Conservation (phyloP, 257 asterid species). For the Przewalskia tangutica region DNA sequence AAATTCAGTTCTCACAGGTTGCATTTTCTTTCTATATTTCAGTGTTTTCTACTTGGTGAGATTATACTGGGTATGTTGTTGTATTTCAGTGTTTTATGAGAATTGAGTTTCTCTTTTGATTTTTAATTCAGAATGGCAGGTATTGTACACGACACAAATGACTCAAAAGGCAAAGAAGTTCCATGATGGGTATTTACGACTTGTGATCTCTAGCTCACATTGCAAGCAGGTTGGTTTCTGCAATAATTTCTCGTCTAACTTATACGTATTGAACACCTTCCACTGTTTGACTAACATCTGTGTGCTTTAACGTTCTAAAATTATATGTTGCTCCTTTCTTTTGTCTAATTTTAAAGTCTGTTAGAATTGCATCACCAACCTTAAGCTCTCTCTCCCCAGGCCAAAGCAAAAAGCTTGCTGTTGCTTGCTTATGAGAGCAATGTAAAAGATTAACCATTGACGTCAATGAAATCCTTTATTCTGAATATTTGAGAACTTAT, state of each 20-base stretch:
- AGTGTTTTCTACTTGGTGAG: not conserved
- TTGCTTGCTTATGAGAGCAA: not conserved
- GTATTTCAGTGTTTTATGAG: not conserved
- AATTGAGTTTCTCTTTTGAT: not conserved
- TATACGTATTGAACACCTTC: not conserved
- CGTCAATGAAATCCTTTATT: not conserved
- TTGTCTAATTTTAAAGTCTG: not conserved
- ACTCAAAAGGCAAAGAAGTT: slow-evolving; percentile 79
- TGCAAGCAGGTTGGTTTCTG: slow-evolving; percentile 58
- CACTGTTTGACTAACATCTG: not conserved
- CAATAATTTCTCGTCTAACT: slow-evolving; percentile 8
- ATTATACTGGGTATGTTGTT: no score
- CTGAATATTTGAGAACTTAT: not conserved
- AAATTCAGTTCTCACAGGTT: not conserved
- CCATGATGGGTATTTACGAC: slow-evolving; percentile 70
- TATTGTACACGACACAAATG: slow-evolving; percentile 72
- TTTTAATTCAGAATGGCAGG: slow-evolving; percentile 64
- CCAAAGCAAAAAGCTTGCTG: not conserved
- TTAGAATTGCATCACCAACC: not conserved
- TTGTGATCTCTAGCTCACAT: slow-evolving; percentile 55
- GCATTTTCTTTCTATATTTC: not conserved
- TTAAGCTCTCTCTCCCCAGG: not conserved
- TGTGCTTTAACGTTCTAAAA: slow-evolving; percentile 7
- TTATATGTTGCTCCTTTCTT: not conserved
- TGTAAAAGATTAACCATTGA: not conserved